phyloP scores from a whole-genome alignment of 768 basidiomycete species.

The Lentinula sp. region DNA sequence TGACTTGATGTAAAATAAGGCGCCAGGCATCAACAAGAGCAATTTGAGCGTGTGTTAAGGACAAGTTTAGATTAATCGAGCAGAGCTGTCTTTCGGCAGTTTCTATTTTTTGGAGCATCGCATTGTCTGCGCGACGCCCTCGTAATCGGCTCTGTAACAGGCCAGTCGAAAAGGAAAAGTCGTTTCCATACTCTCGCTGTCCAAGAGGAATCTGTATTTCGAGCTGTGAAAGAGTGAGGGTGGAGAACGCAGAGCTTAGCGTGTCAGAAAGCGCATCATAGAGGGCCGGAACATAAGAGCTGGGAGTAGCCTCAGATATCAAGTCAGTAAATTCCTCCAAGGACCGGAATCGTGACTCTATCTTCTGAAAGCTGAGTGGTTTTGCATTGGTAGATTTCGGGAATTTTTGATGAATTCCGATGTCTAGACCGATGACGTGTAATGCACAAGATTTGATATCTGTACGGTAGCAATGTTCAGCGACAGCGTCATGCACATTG shows the following conservation, averaged over 20 bases:
- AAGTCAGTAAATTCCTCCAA: slow-evolving; percentile 63
- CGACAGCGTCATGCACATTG: slow-evolving; percentile 53
- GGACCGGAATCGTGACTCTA: slow-evolving; percentile 51
- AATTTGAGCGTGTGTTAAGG: slow-evolving; percentile 74
- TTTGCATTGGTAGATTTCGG: slow-evolving; percentile 31
- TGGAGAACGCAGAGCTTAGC: slow-evolving; percentile 47
- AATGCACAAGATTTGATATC: slow-evolving; percentile 70
- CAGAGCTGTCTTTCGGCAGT: slow-evolving; percentile 52
- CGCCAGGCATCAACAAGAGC: slow-evolving; percentile 77
- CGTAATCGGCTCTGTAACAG: slow-evolving; percentile 58
- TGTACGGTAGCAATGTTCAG: slow-evolving; percentile 60
- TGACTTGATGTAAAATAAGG: slow-evolving; percentile 54
- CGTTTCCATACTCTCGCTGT: slow-evolving; percentile 75
- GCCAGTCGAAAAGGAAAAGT: slow-evolving; percentile 64
- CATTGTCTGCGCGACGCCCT: slow-evolving; percentile 34
- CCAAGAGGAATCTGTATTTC: slow-evolving; percentile 53
- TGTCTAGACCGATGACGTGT: slow-evolving; percentile 69
- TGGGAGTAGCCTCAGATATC: slow-evolving; percentile 62
- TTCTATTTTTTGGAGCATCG: slow-evolving; percentile 38
- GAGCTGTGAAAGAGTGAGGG: slow-evolving; percentile 59
- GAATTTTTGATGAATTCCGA: slow-evolving; percentile 51
- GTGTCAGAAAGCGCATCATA: slow-evolving; percentile 54
- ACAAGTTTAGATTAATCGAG: slow-evolving; percentile 84
- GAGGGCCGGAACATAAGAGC: slow-evolving; percentile 65
- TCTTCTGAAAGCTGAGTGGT: slow-evolving; percentile 53